Base-by-base conservation (phyloP, 2,329 filamentous ascomycete genomes). In the Gaeumannomyces tritici region DNA sequence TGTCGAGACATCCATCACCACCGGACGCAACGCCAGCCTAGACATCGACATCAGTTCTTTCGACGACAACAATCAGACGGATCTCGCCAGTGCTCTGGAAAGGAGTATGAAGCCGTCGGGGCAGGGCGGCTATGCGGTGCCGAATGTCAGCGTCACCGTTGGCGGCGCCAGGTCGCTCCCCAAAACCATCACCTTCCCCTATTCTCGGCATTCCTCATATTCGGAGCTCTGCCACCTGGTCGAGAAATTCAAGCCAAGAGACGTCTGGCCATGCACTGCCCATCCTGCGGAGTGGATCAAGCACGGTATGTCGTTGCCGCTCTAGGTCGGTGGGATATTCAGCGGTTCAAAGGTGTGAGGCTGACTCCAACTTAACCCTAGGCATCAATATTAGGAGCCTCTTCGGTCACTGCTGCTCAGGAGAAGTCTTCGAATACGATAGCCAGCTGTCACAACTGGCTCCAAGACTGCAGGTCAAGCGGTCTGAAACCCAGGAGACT, bases 151-250 rank as follows among this genome's bases (percentile, higher is more conserved):
- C 8, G 28, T 58, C 1, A 42, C 60, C 24, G 4, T 57, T 1
- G 62, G 42, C 26, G 3, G 27, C 11, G 27, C 12, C 27, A 2
- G 63, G 1, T 12, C 47, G 0, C 69, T 83, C 2, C 75, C 80
- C 0, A 75, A 68, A 15, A 69, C 69, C 0, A 83, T 87, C 3
- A 75, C 71, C 0, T 97, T 96, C 67, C 90, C 93, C 0, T 97
- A 93, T 70, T 93, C 93, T 0, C 84, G 93, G 1, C 93, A 98
- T 73, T 96, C 93, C 0, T 96, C 91, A 0, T 93, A 95, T 64
- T 77, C 79, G 0, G 93, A 97, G 71, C 81, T 96, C 3, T 89
- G 90, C 65, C 75, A 85, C 61, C 76, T 97, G 0, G 79, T 96
- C 1, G 71, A 78, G 3, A 78, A 80, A 0, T 89, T 97, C 67